Percentiles rank a stretch among this genome's conserved stretches.
These are phyloP conservation scores for Diaporthe eres DNA, from an alignment of 2,329 filamentous ascomycete species.

Conservation along the genomic window DNA sequence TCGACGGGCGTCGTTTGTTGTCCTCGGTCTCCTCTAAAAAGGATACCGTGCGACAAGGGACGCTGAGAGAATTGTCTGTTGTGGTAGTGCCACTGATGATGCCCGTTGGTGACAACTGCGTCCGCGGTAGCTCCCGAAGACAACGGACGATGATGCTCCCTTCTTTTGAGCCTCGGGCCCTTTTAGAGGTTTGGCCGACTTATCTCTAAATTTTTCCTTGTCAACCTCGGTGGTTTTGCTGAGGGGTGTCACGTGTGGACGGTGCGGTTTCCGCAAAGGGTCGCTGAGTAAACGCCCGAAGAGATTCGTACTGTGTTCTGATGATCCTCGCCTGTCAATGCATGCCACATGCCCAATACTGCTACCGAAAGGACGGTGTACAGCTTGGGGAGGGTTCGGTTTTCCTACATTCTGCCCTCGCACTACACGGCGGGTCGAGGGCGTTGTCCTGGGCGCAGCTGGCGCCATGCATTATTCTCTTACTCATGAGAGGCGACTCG, in stretches of 20 bases:
- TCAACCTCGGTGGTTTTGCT: constrained; percentile 17
- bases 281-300: not conserved
- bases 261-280: not conserved
- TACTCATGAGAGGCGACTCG: constrained; percentile 21
- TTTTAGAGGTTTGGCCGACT: not conserved
- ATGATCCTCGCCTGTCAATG: not conserved
- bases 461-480: constrained; percentile 18
- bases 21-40: constrained; percentile 7
- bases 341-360: not conserved
- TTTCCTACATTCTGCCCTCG: not conserved
- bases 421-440: constrained; percentile 2
- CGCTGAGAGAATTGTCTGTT: not conserved
- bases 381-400: not conserved
- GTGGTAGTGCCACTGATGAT: not conserved
- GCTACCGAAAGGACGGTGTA: not conserved
- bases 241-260: constrained; percentile 38
- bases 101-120: not conserved
- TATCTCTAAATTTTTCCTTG: not conserved
- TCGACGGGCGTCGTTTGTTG: not conserved
- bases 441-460: constrained; percentile 6
- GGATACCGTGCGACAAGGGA: not conserved
- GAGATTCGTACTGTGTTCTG: not conserved
- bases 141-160: not conserved
- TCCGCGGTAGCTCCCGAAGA: not conserved
- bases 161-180: not conserved